Conservation (phyloP, 305 asterid species). For the Euphrasia arctica region DNA sequence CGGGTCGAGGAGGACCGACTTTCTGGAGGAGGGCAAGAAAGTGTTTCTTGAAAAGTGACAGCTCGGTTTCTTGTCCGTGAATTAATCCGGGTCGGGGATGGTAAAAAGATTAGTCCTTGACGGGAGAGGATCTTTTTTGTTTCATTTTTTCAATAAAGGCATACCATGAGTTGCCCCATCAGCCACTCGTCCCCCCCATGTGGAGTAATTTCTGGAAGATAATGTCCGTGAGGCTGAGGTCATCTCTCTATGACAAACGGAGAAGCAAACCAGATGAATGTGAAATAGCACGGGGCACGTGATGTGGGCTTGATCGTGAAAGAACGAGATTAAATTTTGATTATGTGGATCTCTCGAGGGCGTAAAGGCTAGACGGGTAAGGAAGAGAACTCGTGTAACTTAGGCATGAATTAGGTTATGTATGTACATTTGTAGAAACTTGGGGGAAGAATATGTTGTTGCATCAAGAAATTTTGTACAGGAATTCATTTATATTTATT, state of each 20-base stretch:
- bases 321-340: neutral
- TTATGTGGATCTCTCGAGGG: neutral
- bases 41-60: slow-evolving; percentile 30
- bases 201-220: neutral
- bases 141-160: neutral
- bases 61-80: neutral
- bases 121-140: no score
- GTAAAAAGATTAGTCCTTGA: neutral
- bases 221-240: neutral
- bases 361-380: neutral
- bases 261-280: neutral
- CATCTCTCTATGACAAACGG: neutral
- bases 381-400: neutral
- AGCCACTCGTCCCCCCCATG: no score
- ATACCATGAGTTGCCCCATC: neutral
- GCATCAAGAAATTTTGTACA: slow-evolving; percentile 35
- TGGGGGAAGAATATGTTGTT: slow-evolving; percentile 13
- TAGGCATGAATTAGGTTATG: slow-evolving; percentile 19
- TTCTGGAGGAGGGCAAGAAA: slow-evolving; percentile 39
- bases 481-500: slow-evolving; percentile 26
- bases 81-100: neutral
- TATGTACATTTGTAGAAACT: slow-evolving; percentile 31
- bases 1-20: slow-evolving; percentile 76
- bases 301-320: neutral
- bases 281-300: neutral